Evolutionary conservation across 306 rosid species (phyloP).

Genomic region (Dalbergia cultrata): DNA sequence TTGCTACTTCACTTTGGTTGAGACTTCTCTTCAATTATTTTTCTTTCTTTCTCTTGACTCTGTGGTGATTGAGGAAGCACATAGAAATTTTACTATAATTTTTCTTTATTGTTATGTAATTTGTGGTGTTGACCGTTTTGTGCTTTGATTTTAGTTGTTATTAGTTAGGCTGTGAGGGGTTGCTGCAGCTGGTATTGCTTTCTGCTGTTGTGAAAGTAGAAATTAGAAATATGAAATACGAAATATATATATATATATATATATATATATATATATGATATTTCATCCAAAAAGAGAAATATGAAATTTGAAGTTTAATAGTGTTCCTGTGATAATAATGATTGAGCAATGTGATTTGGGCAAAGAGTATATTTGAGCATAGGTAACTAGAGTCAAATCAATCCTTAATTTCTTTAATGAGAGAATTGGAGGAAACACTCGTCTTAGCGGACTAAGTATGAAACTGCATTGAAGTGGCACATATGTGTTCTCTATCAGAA

Average conservation of each 20-base stretch:
- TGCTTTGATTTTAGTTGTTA: not conserved
- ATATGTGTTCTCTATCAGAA: not conserved
- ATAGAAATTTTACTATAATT: slow-evolving; percentile 12
- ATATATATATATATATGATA: no score
- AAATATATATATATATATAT: slow-evolving; percentile 5
- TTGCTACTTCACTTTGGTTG: not conserved
- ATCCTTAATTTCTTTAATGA: not conserved
- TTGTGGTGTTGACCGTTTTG: not conserved
- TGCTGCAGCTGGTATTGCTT: slow-evolving; percentile 18
- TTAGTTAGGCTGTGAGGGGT: not conserved
- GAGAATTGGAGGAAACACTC: not conserved
- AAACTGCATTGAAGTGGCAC: slow-evolving; percentile 34
- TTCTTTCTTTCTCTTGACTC: not conserved
- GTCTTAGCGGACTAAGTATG: not conserved
- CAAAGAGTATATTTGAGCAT: slow-evolving; percentile 17
- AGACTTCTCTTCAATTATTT: not conserved
- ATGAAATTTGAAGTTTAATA: slow-evolving; percentile 23
- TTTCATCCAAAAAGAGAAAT: not conserved
- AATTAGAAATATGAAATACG: slow-evolving; percentile 29
- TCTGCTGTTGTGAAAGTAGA: slow-evolving; percentile 19
- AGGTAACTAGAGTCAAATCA: not conserved
- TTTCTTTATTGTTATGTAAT: not conserved
- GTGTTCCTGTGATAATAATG: slow-evolving; percentile 4
- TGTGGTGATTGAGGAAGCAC: not conserved
- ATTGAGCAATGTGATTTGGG: slow-evolving; percentile 33